Conservation (phyloP, 306 rosid genomes). For the Bauhinia variegata region DNA sequence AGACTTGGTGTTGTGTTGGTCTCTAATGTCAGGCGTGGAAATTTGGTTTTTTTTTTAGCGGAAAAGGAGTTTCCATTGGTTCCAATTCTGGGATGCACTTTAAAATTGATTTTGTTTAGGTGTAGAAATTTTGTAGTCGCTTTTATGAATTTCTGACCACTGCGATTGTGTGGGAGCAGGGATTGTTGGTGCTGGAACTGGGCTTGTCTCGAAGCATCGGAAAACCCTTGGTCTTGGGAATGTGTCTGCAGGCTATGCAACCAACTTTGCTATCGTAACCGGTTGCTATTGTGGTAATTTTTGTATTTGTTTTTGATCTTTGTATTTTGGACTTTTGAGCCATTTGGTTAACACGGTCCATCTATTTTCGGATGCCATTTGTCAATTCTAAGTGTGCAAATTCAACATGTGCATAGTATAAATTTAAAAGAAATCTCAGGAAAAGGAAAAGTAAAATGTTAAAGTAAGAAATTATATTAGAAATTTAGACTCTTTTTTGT, state of each 20-base stretch:
- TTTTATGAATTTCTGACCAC: slow-evolving; percentile 12
- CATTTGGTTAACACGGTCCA: slow-evolving; percentile 2
- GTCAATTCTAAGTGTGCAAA: slow-evolving; percentile 17
- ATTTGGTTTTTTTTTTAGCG: background rate
- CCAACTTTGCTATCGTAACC: slow-evolving; percentile 71
- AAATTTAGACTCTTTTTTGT: background rate
- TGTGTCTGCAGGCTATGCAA: slow-evolving; percentile 68
- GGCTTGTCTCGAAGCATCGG: slow-evolving; percentile 75
- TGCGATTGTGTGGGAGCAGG: slow-evolving; percentile 51
- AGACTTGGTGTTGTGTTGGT: background rate
- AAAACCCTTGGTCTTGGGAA: slow-evolving; percentile 66
- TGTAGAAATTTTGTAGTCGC: background rate
- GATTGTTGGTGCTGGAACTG: slow-evolving; percentile 81
- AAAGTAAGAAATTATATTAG: background rate
- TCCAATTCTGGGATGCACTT: background rate
- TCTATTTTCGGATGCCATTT: background rate
- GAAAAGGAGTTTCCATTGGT: background rate
- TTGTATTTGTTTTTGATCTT: background rate
- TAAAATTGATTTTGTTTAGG: background rate
- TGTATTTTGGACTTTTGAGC: slow-evolving; percentile 15
- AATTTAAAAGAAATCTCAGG: background rate
- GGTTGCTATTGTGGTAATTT: slow-evolving; percentile 86
- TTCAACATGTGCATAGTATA: background rate
- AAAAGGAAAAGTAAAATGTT: slow-evolving; percentile 1
- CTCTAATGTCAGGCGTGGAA: background rate